Evolutionary conservation across 345 rosid species (phyloP), one percentile per base, ranked within the genome.

Genomic region (Salix arbutifolia): DNA sequence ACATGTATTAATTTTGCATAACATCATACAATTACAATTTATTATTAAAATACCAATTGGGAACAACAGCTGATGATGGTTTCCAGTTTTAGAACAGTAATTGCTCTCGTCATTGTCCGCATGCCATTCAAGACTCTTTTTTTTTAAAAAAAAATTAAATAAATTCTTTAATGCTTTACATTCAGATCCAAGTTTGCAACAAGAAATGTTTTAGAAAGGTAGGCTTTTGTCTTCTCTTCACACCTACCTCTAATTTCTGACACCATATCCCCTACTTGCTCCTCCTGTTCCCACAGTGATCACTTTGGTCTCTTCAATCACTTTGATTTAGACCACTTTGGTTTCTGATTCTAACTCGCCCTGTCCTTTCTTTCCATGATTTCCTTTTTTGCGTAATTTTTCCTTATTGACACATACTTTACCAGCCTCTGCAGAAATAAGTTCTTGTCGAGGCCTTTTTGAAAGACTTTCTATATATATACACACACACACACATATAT

Each of bases 191-290:
- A 69, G 67, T 71, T 65, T 69, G 77, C 74, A 67, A 70, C 81
- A 79, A 75, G 17, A 82, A 76, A 67, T 76, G 40, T 72, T 79
- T 53, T 80, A 67, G 46, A 50, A 8, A 42, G 73, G 80, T 78
- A 79, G 85, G 84, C 79, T 75, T 33, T 13, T 66, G 81, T 82
- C 84, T 74, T 79, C 76, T 40, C 37, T 75, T 77, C 78, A 40
- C 13, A 44, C 56, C 74, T 76, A 46, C 67, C 71, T 65, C 44
- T 65, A 52, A 6, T 64, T 26, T 72, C 53, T 61, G 35, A 75
- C 68, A 38, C n/a, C 62, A 37, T 9, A 17, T 52, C 66, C 21
- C 65, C 67, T 5, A 9, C 23, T 67, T 60, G 13, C 73, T 70
- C 19, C 76, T 66, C 25, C 28, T 14, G 2, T 35, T 25, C 69